A percentile compares a stretch with the other conserved stretches of the same genome.
phyloP scores from a whole-genome alignment of 192 early-diverging fungal species.

The Phycomyces blakesleeanus region DNA sequence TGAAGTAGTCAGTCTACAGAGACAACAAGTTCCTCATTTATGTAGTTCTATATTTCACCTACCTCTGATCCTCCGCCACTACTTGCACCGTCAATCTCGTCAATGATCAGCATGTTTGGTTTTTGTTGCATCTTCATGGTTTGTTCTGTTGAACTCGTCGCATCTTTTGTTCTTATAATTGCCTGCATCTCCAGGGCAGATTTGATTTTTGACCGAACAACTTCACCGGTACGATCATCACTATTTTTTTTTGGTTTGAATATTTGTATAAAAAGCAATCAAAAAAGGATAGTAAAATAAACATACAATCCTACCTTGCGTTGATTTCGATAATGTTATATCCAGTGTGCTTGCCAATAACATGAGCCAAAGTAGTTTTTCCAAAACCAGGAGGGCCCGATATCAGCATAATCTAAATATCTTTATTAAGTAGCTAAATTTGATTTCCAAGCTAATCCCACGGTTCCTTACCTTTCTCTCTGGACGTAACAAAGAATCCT shows the following conservation, averaged over 20 bases:
- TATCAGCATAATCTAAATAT: slow-evolving; percentile 58
- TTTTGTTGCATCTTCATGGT: slow-evolving; percentile 41
- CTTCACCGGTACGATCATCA: slow-evolving; percentile 87
- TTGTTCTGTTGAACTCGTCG: slow-evolving; percentile 10
- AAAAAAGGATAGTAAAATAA: background rate
- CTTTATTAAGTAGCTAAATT: slow-evolving; percentile 15
- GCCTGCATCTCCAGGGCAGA: slow-evolving; percentile 77
- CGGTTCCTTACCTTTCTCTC: slow-evolving; percentile 51
- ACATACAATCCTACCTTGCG: slow-evolving; percentile 53
- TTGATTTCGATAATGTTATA: slow-evolving; percentile 94
- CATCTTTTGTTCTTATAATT: slow-evolving; percentile 35
- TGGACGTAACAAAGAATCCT: slow-evolving; percentile 54
- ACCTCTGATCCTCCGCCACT: slow-evolving; percentile 68
- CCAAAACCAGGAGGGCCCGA: slow-evolving; percentile 92
- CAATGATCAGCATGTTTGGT: slow-evolving; percentile 86
- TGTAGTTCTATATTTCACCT: too few relatives aligned
- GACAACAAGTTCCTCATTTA: too few relatives aligned
- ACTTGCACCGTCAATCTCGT: slow-evolving; percentile 93
- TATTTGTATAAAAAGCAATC: background rate
- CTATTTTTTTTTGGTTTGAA: slow-evolving; percentile 49
- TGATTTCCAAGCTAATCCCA: too few relatives aligned
- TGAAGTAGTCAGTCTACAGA: background rate
- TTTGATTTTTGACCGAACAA: slow-evolving; percentile 68
- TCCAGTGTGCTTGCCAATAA: slow-evolving; percentile 84
- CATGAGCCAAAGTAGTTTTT: slow-evolving; percentile 96